These are phyloP conservation scores for Cyberlindnera amylophila DNA, from an alignment of 805 yeast genomes.

Conservation along the genomic window DNA sequence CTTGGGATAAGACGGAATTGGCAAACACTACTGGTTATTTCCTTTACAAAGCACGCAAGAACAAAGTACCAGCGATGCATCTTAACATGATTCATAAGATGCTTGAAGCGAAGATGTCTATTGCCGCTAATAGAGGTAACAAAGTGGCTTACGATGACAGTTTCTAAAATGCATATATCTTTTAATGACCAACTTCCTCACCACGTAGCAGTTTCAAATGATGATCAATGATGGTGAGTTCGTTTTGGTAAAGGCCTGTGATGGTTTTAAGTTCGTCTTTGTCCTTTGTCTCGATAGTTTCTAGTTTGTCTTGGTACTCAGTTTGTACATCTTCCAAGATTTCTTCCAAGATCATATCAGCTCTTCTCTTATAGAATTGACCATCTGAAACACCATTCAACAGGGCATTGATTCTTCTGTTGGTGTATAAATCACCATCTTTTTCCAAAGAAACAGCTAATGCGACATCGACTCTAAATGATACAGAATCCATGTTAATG, in stretches of 20 bases:
- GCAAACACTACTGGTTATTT: constrained; percentile 23
- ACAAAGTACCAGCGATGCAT: constrained; percentile 12
- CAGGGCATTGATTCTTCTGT: constrained; percentile 21
- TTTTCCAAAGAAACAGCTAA: constrained; percentile 51
- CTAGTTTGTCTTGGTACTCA: constrained; percentile 24
- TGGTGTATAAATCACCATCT: constrained; percentile 16
- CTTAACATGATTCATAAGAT: constrained; percentile 17
- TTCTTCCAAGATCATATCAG: constrained; percentile 33
- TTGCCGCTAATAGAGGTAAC: neutral
- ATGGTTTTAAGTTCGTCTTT: neutral
- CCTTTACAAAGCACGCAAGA: constrained; percentile 12
- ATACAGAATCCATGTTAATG: constrained; percentile 45
- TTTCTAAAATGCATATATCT: neutral
- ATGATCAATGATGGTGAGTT: neutral
- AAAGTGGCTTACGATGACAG: neutral
- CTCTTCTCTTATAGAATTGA: constrained; percentile 30
- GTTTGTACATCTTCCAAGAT: constrained; percentile 32
- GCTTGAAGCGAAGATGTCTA: constrained; percentile 18
- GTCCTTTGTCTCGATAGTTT: constrained; percentile 9
- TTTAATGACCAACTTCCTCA: too few species aligned
- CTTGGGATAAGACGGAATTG: constrained; percentile 14
- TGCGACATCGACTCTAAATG: constrained; percentile 76
- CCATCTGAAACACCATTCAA: constrained; percentile 47
- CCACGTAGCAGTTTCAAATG: neutral
- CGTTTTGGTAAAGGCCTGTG: neutral